phyloP scores from a whole-genome alignment of 2,329 filamentous ascomycete genomes.

The Mycosphaerella arachidis region DNA sequence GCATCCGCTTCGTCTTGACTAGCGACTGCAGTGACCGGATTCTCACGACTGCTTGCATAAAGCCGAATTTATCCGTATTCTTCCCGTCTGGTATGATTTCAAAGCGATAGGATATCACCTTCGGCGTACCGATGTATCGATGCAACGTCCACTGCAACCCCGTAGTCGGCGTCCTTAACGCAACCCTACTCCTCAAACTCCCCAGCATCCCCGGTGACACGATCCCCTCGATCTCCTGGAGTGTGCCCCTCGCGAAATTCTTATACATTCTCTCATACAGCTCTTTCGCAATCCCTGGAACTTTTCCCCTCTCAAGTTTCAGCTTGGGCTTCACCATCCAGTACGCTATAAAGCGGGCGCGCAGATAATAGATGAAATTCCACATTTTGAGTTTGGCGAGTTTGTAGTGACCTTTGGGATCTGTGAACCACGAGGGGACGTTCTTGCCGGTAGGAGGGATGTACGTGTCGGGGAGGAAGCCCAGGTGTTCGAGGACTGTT shows the following conservation, averaged over 20 bases:
- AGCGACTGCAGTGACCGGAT: conserved; percentile 28
- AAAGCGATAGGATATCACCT: conserved; percentile 24
- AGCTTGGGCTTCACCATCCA: conserved; percentile 14
- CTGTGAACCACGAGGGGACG: conserved; percentile 19
- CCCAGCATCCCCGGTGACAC: conserved; percentile 21
- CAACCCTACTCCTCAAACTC: too few species aligned
- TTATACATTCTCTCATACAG: conserved; percentile 47
- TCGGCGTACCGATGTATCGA: conserved; percentile 24
- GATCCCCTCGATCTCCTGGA: conserved; percentile 17
- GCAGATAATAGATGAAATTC: neutral
- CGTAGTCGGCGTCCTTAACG: conserved; percentile 28
- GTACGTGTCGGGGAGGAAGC: conserved; percentile 39
- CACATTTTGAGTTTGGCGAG: conserved; percentile 6
- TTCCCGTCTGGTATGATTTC: conserved; percentile 20
- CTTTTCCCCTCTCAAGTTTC: conserved; percentile 29
- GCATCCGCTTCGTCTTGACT: conserved; percentile 20
- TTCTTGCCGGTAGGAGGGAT: conserved; percentile 28
- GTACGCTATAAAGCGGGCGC: conserved; percentile 9
- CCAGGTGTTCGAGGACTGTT: conserved; percentile 38
- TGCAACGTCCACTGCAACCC: conserved; percentile 29
- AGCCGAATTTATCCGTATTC: conserved; percentile 22
- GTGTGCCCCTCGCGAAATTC: conserved; percentile 42
- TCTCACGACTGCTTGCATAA: conserved; percentile 30
- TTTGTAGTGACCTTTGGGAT: conserved; percentile 5
- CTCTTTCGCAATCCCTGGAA: conserved; percentile 36